Evolutionary conservation across 768 basidiomycete genomes (phyloP).

Genomic region (Inosperma sp.): DNA sequence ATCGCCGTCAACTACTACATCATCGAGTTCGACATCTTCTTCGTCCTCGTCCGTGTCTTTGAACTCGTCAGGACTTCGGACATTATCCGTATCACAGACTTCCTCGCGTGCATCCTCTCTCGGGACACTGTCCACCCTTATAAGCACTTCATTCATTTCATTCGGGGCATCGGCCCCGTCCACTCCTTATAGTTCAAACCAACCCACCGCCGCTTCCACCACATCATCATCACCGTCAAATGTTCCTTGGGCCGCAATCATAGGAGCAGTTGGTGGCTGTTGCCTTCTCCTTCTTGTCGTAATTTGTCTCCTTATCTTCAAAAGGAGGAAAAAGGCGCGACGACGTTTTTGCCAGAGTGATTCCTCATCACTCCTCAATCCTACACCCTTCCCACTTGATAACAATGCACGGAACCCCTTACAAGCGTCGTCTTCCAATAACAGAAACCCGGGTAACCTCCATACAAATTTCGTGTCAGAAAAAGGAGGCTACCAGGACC

Average conservation of each 20-base stretch:
- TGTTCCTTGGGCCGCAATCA: slow-evolving; percentile 12
- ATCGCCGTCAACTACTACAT: background rate
- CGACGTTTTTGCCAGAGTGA: background rate
- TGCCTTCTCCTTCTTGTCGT: slow-evolving; percentile 7
- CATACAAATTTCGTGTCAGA: background rate
- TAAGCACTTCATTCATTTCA: background rate
- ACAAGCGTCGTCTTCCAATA: background rate
- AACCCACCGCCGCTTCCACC: background rate
- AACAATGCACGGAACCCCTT: no score
- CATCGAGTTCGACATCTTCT: background rate
- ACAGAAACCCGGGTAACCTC: background rate
- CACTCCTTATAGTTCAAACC: background rate
- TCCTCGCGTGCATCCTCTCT: no score
- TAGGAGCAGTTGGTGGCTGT: slow-evolving; percentile 15
- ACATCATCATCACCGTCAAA: slow-evolving; percentile 4
- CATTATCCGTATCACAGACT: background rate
- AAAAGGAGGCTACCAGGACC: background rate
- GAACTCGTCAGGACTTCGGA: background rate
- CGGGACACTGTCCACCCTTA: no score
- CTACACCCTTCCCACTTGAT: background rate
- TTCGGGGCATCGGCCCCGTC: background rate
- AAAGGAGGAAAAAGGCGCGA: background rate
- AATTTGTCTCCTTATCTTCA: slow-evolving; percentile 12
- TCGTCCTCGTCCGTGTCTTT: background rate
- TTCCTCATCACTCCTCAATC: background rate